A percentile compares a stretch with the other conserved stretches of the same genome.
These are phyloP conservation scores for Harringtonia aguacate DNA, from an alignment of 2,329 filamentous ascomycete species.

Conservation along the genomic window DNA sequence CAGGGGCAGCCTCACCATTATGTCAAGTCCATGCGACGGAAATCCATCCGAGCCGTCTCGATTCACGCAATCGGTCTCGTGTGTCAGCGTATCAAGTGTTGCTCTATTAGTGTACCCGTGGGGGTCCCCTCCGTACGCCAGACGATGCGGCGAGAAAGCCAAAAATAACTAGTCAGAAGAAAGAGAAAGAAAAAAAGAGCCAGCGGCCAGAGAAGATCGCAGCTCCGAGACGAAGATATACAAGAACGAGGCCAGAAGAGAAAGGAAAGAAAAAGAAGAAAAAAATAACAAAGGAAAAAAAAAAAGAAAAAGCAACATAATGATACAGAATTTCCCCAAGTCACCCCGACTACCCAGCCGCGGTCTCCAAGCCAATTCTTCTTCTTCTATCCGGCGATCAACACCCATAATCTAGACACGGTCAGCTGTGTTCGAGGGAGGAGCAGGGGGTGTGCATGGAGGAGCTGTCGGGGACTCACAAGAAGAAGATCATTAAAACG, in stretches of 20 bases:
- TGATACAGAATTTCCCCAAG: background rate
- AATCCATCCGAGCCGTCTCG: no score
- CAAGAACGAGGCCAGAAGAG: conserved; percentile 7
- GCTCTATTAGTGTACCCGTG: no score
- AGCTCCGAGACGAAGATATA: no score
- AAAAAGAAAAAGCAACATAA: conserved; percentile 11
- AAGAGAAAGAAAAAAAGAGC: background rate
- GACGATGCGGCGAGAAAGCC: background rate
- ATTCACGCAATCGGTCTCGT: no score
- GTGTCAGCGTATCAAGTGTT: no score
- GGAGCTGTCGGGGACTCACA: conserved; percentile 30
- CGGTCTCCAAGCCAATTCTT: no score
- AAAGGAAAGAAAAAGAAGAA: conserved; percentile 7
- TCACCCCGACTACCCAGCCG: no score
- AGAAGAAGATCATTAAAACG: conserved; percentile 89
- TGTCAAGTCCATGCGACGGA: no score
- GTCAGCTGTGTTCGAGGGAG: conserved; percentile 1
- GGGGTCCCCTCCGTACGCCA: background rate
- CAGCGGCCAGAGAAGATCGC: no score
- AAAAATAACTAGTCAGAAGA: background rate
- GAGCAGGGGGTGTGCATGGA: background rate
- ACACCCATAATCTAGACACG: conserved; percentile 48
- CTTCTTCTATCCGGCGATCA: conserved; percentile 42
- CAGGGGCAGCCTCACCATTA: no score
- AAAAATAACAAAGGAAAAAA: conserved; percentile 7